A percentile compares a stretch with the other conserved stretches of the same genome.
phyloP scores from a whole-genome alignment of 768 basidiomycete species.

The Gymnopilus junonius region DNA sequence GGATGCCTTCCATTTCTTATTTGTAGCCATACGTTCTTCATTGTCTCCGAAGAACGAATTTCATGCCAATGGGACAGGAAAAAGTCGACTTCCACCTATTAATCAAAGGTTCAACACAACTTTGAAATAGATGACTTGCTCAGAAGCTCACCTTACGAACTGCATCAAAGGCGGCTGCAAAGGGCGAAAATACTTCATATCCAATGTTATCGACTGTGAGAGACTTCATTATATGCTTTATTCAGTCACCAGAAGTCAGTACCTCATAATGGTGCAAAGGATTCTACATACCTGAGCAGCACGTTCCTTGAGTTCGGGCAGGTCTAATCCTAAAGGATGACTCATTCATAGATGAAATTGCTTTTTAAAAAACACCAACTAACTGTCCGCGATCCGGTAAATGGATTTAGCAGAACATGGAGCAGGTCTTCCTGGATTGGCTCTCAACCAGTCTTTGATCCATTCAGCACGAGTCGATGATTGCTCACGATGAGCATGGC shows the following conservation, averaged over 20 bases:
- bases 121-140: neutral
- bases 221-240: constrained; percentile 74
- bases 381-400: constrained; percentile 84
- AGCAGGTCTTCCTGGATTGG: constrained; percentile 64
- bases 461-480: constrained; percentile 57
- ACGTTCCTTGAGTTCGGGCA: constrained; percentile 72
- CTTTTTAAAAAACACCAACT: constrained; percentile 27
- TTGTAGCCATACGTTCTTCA: constrained; percentile 85
- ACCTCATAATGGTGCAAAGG: neutral
- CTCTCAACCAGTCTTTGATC: constrained; percentile 70
- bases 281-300: constrained; percentile 53
- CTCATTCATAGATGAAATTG: neutral
- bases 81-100: constrained; percentile 69
- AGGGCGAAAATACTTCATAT: constrained; percentile 85
- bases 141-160: constrained; percentile 65
- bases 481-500: constrained; percentile 23
- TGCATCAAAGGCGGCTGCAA: constrained; percentile 81
- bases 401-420: constrained; percentile 84
- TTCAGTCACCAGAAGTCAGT: neutral
- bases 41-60: constrained; percentile 81
- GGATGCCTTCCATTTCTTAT: constrained; percentile 84
- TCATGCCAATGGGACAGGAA: constrained; percentile 85
- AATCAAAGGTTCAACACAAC: neutral
- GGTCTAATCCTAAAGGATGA: constrained; percentile 59
- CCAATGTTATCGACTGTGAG: constrained; percentile 82